These are phyloP conservation scores for Colletotrichum cereale DNA, from an alignment of 2,329 filamentous ascomycete species.

Conservation along the genomic window DNA sequence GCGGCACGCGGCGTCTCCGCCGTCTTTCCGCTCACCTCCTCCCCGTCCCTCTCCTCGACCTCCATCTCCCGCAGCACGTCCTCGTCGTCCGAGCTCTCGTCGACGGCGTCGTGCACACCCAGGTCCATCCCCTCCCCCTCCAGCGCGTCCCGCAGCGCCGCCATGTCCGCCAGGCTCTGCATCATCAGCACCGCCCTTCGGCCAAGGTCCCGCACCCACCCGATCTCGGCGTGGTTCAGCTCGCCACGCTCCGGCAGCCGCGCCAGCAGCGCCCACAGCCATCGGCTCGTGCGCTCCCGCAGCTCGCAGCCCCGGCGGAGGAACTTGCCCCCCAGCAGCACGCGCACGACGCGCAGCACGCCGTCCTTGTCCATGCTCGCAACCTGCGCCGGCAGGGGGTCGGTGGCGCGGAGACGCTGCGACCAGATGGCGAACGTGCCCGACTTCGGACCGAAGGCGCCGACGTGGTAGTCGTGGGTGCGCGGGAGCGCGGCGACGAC, in stretches of 20 bases:
- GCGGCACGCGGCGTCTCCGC: background rate
- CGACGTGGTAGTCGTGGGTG: constrained; percentile 67
- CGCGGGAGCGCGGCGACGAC: constrained; percentile 65
- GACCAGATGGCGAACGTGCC: constrained; percentile 66
- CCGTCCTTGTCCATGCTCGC: constrained; percentile 75
- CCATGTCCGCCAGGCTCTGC: constrained; percentile 66
- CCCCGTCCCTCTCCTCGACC: constrained; percentile 47
- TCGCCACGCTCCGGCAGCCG: constrained; percentile 80
- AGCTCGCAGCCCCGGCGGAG: constrained; percentile 71
- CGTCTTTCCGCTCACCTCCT: constrained; percentile 30
- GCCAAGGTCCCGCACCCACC: constrained; percentile 81
- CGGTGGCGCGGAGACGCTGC: constrained; percentile 61
- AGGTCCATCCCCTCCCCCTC: constrained; percentile 54
- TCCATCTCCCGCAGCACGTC: constrained; percentile 53
- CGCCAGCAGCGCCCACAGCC: constrained; percentile 88
- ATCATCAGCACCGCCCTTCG: constrained; percentile 77
- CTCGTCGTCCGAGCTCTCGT: constrained; percentile 56
- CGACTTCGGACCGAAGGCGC: constrained; percentile 63
- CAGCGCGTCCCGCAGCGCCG: constrained; percentile 58
- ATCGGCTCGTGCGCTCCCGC: constrained; percentile 77
- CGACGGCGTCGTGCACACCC: constrained; percentile 60
- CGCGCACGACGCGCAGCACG: constrained; percentile 74
- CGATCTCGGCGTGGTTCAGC: constrained; percentile 81
- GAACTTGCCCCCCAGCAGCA: constrained; percentile 75
- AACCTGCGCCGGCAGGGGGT: constrained; percentile 70